phyloP scores from a whole-genome alignment of 345 rosid genomes.

The Turritis glabra region DNA sequence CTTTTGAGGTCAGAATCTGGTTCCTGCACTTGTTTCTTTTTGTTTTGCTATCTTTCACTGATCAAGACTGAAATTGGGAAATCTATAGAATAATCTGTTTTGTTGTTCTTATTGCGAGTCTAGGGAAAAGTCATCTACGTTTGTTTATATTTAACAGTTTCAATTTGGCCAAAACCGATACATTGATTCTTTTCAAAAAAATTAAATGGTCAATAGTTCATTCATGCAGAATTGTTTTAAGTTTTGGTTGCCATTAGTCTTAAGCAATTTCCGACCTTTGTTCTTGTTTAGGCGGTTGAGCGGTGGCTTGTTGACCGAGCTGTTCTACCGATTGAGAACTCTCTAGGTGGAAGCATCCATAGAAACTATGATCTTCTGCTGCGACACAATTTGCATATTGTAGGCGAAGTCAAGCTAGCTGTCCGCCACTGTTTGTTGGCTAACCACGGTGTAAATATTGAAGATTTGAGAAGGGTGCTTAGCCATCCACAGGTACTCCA shows the following conservation, averaged over 20 bases:
- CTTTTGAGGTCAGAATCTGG: conserved; percentile 66
- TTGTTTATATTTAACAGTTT: not conserved
- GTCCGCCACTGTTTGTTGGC: conserved; percentile 95
- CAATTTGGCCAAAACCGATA: too few relatives aligned
- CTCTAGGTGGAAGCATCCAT: conserved; percentile 98
- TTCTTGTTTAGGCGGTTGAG: conserved; percentile 66
- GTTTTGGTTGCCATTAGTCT: not conserved
- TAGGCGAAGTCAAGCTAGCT: conserved; percentile 92
- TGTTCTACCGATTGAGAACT: conserved; percentile 94
- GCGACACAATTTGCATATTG: conserved; percentile 90
- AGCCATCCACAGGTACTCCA: conserved; percentile 93
- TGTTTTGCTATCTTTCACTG: not conserved
- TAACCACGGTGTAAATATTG: conserved; percentile 75
- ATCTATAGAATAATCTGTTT: not conserved
- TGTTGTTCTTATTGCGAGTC: not conserved
- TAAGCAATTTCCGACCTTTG: not conserved
- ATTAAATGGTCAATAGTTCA: not conserved
- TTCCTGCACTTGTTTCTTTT: too few relatives aligned
- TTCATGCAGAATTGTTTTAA: not conserved
- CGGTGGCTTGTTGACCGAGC: conserved; percentile 95
- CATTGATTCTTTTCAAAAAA: not conserved
- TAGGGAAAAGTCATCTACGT: not conserved
- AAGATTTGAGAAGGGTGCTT: conserved; percentile 80
- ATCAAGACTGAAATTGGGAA: not conserved
- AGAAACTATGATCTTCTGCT: conserved; percentile 93